Base-by-base conservation (phyloP, 2,329 filamentous ascomycete genomes). In the Fusarium scirpi region DNA sequence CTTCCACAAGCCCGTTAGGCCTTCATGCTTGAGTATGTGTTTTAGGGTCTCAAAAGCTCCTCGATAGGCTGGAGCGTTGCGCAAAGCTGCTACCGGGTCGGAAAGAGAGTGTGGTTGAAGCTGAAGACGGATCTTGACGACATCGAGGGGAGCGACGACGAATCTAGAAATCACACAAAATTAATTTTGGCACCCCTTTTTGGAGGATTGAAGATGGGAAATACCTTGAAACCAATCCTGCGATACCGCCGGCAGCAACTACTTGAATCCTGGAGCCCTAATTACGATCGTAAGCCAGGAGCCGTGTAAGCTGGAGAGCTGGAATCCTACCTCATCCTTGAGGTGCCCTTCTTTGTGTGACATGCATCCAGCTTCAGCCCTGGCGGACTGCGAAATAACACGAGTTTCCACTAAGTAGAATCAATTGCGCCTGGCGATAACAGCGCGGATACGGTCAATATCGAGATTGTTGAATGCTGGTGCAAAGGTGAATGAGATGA, bases 91-190 rank as follows among this genome's bases (percentile, higher is more conserved):
- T 12, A 90, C 81, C 4, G 93, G 92, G 76, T 95, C 91, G 74
- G 91, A 91, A 65, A 93, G 88, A 51, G 93, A 94, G 82, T 97
- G 92, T 46, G 92, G 89, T 81, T 98, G 96, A 20, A 99, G 90
- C 80, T 99, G 96, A 47, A 98, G 90, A 48, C 96, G 93, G 82
- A 99, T 99, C 85, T 99, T 98, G 82, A 98, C 90, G 69, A 99
- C 96, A 81, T 99, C 96, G 72, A 99, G 92, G 56, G 96, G 96
- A 20, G 96, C 94, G 78, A 98, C 91, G 77, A 96, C 89, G 85
- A 99, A 98, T 79, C 93, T 94, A 44, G 74, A 34, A 54, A 10
- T 16, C 24, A 51, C 3, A 49, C 22, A 51, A 27, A 25, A 67
- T 76, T 62, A 76, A 66, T 58, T 8, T 38, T 58, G 10, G 45